These are phyloP conservation scores for Fusarium falciforme DNA, from an alignment of 2,329 filamentous ascomycete genomes.

Conservation along the genomic window DNA sequence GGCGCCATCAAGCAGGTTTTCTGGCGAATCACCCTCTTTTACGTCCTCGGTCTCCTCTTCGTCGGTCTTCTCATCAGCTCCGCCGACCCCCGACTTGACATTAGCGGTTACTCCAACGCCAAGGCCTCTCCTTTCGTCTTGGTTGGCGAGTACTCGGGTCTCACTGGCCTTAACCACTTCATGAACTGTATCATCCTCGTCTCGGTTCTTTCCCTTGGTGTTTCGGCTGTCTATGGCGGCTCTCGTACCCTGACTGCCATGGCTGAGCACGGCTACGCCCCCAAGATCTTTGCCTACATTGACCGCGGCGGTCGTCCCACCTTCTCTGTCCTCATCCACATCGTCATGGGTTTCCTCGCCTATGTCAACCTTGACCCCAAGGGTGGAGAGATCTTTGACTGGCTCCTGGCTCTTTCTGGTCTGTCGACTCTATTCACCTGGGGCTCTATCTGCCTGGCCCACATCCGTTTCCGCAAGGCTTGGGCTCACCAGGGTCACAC, in stretches of 20 bases:
- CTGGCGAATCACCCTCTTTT: slow-evolving; percentile 64
- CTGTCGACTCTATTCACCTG: slow-evolving; percentile 73
- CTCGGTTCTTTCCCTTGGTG: slow-evolving; percentile 66
- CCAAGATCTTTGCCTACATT: slow-evolving; percentile 64
- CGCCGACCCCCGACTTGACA: slow-evolving; percentile 56
- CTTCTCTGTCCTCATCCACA: slow-evolving; percentile 55
- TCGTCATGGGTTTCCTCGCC: slow-evolving; percentile 61
- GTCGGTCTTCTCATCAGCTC: slow-evolving; percentile 59
- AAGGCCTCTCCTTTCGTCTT: slow-evolving; percentile 64
- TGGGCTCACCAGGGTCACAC: slow-evolving; percentile 70
- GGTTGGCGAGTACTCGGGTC: slow-evolving; percentile 61
- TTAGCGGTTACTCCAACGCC: slow-evolving; percentile 39
- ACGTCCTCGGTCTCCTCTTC: slow-evolving; percentile 61
- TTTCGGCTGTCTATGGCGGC: slow-evolving; percentile 65
- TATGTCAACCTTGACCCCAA: slow-evolving; percentile 59
- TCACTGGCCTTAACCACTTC: slow-evolving; percentile 60
- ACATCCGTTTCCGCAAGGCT: slow-evolving; percentile 74
- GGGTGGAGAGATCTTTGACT: slow-evolving; percentile 68
- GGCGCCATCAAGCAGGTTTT: slow-evolving; percentile 82
- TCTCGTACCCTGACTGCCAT: slow-evolving; percentile 67
- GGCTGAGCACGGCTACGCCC: slow-evolving; percentile 65
- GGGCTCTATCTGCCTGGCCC: slow-evolving; percentile 70
- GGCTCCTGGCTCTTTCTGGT: slow-evolving; percentile 73
- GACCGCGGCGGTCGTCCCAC: slow-evolving; percentile 65
- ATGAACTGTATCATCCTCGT: slow-evolving; percentile 67